Conservation (phyloP, 179 eudicot species). For the Spinacia oleracea region DNA sequence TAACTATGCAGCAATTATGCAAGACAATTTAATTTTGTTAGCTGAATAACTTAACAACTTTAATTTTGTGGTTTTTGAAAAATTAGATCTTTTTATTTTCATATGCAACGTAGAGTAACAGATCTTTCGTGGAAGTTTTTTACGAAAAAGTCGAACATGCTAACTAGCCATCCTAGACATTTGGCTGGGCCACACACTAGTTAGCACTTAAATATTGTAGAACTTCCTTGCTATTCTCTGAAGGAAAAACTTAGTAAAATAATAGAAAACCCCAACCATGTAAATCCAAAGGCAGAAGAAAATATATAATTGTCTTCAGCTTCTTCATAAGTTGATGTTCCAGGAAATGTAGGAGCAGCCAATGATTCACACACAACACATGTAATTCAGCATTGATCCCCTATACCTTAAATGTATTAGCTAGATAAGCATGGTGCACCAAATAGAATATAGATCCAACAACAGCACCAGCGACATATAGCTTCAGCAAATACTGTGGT, state of each 20-base stretch:
- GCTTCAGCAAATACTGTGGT: constrained; percentile 65
- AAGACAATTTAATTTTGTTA: too few relatives aligned
- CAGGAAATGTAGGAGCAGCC: background rate
- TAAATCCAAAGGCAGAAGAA: background rate
- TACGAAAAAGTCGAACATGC: too few relatives aligned
- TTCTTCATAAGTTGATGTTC: background rate
- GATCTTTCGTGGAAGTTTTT: too few relatives aligned
- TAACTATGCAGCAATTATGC: too few relatives aligned
- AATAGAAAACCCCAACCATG: background rate
- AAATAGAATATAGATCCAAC: constrained; percentile 76
- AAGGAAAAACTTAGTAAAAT: background rate
- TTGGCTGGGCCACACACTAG: too few relatives aligned
- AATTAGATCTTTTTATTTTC: too few relatives aligned
- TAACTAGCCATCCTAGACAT: too few relatives aligned
- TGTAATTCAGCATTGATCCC: constrained; percentile 1
- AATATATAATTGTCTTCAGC: constrained; percentile 3
- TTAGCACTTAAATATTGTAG: background rate
- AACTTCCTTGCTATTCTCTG: background rate
- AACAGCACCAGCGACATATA: constrained; percentile 78
- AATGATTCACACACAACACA: constrained; percentile 9
- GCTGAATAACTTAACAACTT: too few relatives aligned
- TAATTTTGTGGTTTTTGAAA: too few relatives aligned
- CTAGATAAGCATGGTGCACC: constrained; percentile 62
- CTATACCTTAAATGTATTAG: constrained; percentile 49
- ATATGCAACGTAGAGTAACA: too few relatives aligned